These are phyloP conservation scores for Fragaria iinumae DNA, from an alignment of 306 rosid genomes.

Conservation along the genomic window DNA sequence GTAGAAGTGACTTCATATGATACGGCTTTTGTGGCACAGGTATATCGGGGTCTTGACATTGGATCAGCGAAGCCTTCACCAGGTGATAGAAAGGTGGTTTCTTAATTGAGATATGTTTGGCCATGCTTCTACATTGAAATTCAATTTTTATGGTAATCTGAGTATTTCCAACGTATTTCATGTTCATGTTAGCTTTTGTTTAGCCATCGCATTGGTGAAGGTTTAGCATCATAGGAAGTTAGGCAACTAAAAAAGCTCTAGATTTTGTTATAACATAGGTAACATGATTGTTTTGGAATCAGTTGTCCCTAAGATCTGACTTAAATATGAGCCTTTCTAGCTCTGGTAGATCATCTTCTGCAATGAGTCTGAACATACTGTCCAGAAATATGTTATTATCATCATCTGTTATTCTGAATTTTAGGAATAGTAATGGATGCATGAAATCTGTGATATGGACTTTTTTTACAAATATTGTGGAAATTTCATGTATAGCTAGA, in stretches of 20 bases:
- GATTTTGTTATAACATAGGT: neutral
- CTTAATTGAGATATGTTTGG: slow-evolving; percentile 13
- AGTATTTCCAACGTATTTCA: neutral
- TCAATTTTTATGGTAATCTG: neutral
- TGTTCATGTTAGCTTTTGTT: neutral
- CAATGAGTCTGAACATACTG: neutral
- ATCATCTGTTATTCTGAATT: neutral
- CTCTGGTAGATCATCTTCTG: neutral
- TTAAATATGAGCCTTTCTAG: neutral
- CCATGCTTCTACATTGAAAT: neutral
- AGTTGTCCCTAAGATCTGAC: neutral
- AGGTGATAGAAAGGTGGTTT: slow-evolving; percentile 65
- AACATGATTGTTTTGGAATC: neutral
- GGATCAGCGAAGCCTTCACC: slow-evolving; percentile 93
- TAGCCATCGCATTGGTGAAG: neutral
- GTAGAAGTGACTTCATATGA: slow-evolving; percentile 3
- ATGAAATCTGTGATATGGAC: neutral
- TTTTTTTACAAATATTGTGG: too few relatives aligned
- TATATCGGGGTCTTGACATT: slow-evolving; percentile 81
- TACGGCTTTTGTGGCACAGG: slow-evolving; percentile 40
- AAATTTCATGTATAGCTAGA: neutral
- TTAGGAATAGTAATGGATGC: neutral
- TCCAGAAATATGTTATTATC: neutral
- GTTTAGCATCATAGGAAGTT: neutral
- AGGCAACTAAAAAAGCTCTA: neutral